These are phyloP conservation scores for Papiliotrema laurentii DNA, from an alignment of 1,284 basidiomycete genomes.

Conservation along the genomic window DNA sequence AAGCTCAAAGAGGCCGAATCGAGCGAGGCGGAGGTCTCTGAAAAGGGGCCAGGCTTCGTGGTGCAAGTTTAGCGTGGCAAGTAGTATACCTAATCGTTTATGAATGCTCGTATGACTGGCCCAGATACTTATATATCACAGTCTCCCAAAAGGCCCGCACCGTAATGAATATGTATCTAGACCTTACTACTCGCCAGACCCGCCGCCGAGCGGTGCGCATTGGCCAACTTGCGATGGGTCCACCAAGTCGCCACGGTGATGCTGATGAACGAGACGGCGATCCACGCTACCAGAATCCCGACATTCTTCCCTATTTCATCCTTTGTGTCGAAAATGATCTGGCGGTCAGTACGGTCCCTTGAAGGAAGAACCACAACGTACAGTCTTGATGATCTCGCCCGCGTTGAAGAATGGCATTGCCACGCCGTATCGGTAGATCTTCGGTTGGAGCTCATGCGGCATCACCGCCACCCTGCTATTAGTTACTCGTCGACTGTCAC, in stretches of 20 bases:
- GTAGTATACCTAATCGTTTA: too few species aligned
- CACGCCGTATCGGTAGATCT: conserved; percentile 55
- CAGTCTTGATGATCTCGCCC: conserved; percentile 55
- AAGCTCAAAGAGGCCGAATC: too few species aligned
- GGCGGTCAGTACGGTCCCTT: conserved; percentile 6
- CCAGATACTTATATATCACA: too few species aligned
- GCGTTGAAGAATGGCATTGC: conserved; percentile 70
- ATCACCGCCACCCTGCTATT: conserved; percentile 50
- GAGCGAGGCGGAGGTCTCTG: too few species aligned
- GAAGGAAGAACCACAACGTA: conserved; percentile 6
- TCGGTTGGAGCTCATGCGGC: conserved; percentile 64
- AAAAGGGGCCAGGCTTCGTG: too few species aligned
- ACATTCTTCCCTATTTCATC: conserved; percentile 54
- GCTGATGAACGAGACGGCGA: conserved; percentile 47
- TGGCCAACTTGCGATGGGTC: conserved; percentile 41
- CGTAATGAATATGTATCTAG: too few species aligned
- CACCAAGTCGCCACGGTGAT: conserved; percentile 49
- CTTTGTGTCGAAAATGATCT: conserved; percentile 63
- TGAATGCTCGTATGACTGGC: too few species aligned
- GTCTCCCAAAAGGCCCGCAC: too few species aligned
- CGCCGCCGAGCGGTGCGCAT: conserved; percentile 24
- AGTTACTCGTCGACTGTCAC: background rate
- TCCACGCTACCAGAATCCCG: conserved; percentile 54
- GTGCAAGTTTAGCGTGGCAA: too few species aligned
- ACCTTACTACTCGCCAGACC: too few species aligned